Base-by-base conservation (phyloP, 202 grass and related monocot genomes). In the Setaria viridis region DNA sequence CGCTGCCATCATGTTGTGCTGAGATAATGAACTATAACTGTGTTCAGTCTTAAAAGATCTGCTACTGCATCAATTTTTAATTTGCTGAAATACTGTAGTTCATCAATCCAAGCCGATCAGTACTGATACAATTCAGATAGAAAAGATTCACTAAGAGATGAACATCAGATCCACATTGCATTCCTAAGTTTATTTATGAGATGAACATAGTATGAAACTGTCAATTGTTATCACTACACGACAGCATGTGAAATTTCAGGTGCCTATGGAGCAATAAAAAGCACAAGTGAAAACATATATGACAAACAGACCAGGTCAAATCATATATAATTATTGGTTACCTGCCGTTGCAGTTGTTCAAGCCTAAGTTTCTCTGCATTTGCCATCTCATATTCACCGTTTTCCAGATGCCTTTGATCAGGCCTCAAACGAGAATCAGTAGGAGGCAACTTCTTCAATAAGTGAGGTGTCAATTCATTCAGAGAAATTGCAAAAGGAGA, bases 311-410 rank as follows among this genome's bases (percentile, higher is more conserved):
- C 78, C 73, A 67, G 64, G 43, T 82, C 35, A 73, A 67, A 85
- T 33, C 9, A 78, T 53, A 56, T 66, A 84, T n/a, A 55, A 42
- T 80, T 76, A 63, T 84, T 76, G 63, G 51, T 70, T 91, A 98
- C 95, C 92, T 98, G 95, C 90, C 95, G 87, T 85, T 98, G 95
- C 71, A 98, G 80, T 85, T 98, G 93, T 89, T 98, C 93, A 84
- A 98, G 95, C 85, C 95, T 98, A 75, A 98, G 84, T 88, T 98
- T 98, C 88, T 98, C 95, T 55, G 70, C 67, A 92, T 98, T 98
- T 88, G 95, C 95, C 91, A 89, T 89, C 81, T 95, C 95, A 90
- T 98, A 98, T 91, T 98, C 95, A 67, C 95, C 95, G 77, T 98
- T 98, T 87, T 98, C 95, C 60, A 98, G 85, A 91, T 90, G 91